Evolutionary conservation across 371 early-diverging fungal species (phyloP).

Genomic region (Lichtheimia corymbifera): DNA sequence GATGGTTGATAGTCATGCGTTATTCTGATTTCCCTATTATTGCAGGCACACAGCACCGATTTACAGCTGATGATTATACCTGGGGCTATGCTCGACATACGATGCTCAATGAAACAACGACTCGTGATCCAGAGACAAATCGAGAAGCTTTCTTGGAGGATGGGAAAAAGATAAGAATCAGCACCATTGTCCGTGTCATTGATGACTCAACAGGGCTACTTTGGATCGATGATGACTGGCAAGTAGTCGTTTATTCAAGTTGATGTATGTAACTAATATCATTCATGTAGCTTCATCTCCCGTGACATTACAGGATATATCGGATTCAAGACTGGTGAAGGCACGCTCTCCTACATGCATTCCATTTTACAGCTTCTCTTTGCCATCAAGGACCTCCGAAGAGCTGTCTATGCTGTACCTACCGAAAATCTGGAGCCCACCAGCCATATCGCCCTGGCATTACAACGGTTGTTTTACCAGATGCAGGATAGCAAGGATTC

Average conservation of each 20-base stretch:
- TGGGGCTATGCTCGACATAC: conserved; percentile 91
- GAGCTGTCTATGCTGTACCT: conserved; percentile 88
- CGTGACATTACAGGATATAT: conserved; percentile 90
- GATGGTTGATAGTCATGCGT: too few relatives aligned
- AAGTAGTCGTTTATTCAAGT: conserved; percentile 6
- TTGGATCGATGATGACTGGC: conserved; percentile 90
- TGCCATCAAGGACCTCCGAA: conserved; percentile 93
- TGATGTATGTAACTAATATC: neutral
- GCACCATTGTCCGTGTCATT: conserved; percentile 77
- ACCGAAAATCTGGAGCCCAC: conserved; percentile 84
- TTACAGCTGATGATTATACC: conserved; percentile 78
- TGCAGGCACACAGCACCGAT: conserved; percentile 82
- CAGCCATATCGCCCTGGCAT: conserved; percentile 87
- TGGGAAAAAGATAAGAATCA: conserved; percentile 65
- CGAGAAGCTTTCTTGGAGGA: conserved; percentile 58
- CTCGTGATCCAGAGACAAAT: conserved; percentile 8
- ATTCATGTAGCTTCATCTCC: conserved; percentile 72
- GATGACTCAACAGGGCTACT: conserved; percentile 89
- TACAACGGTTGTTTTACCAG: conserved; percentile 96
- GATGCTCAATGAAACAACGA: conserved; percentile 32
- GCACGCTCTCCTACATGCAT: conserved; percentile 98
- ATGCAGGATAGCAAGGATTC: conserved; percentile 70
- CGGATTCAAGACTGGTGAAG: conserved; percentile 98
- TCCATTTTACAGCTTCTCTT: conserved; percentile 97
- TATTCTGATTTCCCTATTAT: neutral